phyloP scores from a whole-genome alignment of 164 flowering plant genomes.

The Berberis thunbergii region DNA sequence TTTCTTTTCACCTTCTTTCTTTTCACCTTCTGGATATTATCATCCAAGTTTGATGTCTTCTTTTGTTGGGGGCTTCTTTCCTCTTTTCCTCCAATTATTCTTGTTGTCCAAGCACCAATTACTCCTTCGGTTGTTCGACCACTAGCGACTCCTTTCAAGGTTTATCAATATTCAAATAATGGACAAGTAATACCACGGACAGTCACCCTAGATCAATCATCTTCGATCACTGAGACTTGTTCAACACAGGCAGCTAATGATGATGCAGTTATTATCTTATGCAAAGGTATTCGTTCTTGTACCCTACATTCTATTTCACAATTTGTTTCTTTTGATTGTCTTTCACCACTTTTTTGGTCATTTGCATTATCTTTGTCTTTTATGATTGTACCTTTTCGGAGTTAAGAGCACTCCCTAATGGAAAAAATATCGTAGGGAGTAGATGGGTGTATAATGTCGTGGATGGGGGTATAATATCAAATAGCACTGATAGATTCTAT shows the following conservation, averaged over 20 bases:
- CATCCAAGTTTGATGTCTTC: neutral
- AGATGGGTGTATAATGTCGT: neutral
- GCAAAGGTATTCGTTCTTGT: neutral
- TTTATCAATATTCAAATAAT: too few species aligned
- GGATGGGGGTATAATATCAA: neutral
- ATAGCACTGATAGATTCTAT: neutral
- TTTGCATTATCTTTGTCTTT: too few species aligned
- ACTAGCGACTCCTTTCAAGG: neutral
- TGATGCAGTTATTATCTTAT: neutral
- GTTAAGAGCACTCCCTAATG: neutral
- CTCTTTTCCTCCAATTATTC: neutral
- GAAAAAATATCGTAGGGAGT: neutral
- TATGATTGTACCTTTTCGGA: neutral
- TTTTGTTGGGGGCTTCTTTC: neutral
- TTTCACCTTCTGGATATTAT: neutral
- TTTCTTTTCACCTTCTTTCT: neutral
- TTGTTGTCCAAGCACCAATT: neutral
- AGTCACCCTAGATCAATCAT: neutral
- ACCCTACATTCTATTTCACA: neutral
- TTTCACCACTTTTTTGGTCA: neutral
- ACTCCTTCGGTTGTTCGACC: neutral
- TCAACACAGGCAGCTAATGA: neutral
- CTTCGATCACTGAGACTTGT: neutral
- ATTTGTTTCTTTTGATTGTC: constrained; percentile 1
- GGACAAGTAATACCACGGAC: too few species aligned